A percentile compares a stretch with the other conserved stretches of the same genome.
phyloP scores from a whole-genome alignment of 2,329 filamentous ascomycete genomes.

The Colletotrichum sp. region DNA sequence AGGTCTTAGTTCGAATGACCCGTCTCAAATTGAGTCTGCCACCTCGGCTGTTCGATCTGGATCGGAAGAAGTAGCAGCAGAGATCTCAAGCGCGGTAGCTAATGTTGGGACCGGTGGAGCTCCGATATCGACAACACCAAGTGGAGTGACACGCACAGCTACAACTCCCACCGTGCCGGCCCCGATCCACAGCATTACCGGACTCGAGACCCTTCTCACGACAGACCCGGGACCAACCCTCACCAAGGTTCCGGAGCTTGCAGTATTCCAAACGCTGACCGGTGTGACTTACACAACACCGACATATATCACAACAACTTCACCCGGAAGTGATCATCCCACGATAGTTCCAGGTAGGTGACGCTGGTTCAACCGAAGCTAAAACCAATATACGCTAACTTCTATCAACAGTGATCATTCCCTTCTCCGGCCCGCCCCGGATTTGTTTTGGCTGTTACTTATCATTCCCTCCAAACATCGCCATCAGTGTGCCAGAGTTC shows the following conservation, averaged over 20 bases:
- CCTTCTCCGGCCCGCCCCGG: background rate
- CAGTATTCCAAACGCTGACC: background rate
- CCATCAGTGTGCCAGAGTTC: background rate
- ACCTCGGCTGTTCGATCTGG: background rate
- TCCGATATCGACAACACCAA: background rate
- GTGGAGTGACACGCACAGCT: background rate
- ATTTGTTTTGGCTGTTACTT: background rate
- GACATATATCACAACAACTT: background rate
- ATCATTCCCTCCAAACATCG: background rate
- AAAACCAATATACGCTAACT: fast-evolving
- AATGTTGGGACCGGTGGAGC: background rate
- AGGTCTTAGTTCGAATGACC: background rate
- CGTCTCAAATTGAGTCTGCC: background rate
- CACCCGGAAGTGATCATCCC: background rate
- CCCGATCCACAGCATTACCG: background rate
- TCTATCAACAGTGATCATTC: background rate
- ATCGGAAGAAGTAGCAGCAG: background rate
- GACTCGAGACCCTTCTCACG: background rate
- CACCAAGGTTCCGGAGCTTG: background rate
- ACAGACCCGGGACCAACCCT: background rate
- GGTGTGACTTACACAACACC: background rate
- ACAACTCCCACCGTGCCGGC: background rate
- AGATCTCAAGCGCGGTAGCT: background rate
- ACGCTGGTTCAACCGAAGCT: background rate
- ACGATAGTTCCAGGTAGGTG: background rate